Evolutionary conservation across 805 yeast species (phyloP).

Genomic region (Ogataea nonfermentans): DNA sequence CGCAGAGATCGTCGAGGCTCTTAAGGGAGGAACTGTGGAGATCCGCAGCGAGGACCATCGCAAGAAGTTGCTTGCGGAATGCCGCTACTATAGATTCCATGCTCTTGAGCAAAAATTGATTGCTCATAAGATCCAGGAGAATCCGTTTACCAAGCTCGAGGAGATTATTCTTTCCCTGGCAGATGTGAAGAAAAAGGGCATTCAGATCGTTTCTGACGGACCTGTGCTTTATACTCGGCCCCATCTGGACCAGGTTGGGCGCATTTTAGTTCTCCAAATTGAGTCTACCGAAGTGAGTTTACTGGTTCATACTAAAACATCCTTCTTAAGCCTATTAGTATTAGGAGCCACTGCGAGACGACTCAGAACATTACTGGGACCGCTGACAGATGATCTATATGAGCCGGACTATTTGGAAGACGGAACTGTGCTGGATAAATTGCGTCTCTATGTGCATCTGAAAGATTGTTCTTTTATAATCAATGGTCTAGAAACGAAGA

Average conservation of each 20-base stretch:
- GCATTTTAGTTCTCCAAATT: constrained; percentile 45
- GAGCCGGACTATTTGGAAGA: constrained; percentile 17
- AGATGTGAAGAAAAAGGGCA: constrained; percentile 45
- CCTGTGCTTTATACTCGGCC: constrained; percentile 44
- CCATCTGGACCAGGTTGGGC: constrained; percentile 36
- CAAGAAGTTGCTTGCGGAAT: constrained; percentile 58
- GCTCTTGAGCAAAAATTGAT: constrained; percentile 71
- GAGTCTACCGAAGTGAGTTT: constrained; percentile 33
- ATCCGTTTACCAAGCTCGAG: constrained; percentile 49
- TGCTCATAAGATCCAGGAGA: constrained; percentile 46
- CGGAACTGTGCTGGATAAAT: constrained; percentile 12
- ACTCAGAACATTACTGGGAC: constrained; percentile 20
- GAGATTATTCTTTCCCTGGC: constrained; percentile 55
- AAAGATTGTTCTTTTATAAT: constrained; percentile 21
- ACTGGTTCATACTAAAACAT: constrained; percentile 33
- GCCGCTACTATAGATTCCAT: constrained; percentile 71
- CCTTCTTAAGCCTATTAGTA: constrained; percentile 24
- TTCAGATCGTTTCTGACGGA: constrained; percentile 21
- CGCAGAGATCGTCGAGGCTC: constrained; percentile 49
- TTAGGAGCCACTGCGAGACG: constrained; percentile 28
- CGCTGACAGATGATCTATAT: constrained; percentile 26
- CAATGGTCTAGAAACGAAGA: constrained; percentile 31
- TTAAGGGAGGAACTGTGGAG: constrained; percentile 53
- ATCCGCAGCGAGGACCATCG: constrained; percentile 57
- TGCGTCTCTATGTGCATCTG: constrained; percentile 24